Base-by-base conservation (phyloP, 148 eudicot genomes). In the Hydrangea macrophylla region DNA sequence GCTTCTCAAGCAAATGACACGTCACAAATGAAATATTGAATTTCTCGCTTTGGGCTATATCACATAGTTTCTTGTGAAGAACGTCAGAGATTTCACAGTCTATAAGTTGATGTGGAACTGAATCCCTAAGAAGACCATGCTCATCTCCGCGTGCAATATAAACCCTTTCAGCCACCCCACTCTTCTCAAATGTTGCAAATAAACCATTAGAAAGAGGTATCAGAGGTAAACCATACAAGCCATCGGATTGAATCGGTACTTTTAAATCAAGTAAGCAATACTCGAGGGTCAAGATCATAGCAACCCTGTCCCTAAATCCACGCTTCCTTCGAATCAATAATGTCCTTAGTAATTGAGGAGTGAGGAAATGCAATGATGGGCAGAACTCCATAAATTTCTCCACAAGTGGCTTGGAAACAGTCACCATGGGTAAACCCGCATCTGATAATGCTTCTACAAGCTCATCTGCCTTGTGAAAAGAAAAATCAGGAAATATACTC, bases 161-260 rank as follows among this genome's bases (percentile, higher is more conserved):
- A 67, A 94, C 84, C 72, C 86, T 88, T 73, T 91, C 96, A 72
- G 78, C 77, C 37, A 64, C 72, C 32, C 99, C 96, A 69, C 81
- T 83, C 68, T 84, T 86, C 73, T 88, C 92, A 28, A 94, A 84
- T 56, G 81, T 74, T 31, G 97, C 72, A 51, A 86, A 91, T 69
- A 76, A 85, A 58, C 93, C 97, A 87, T 82, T 82, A 64, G 96
- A 88, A 74, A 94, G 84, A 73, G 99, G 99, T 65, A 94, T 67
- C 83, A 94, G 77, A 69, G 96, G 88, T 64, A 94, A 82, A 24
- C 97, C 99, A 77, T 72, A 84, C 76, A 82, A 81, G 76, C 80
- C 85, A 69, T 85, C 83, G 65, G 83, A 78, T 60, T 66, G 80
- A 64, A 84, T 57, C 60, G 91, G 88, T 74, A 64, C 74, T 69